Evolutionary conservation across 129 eudicot genomes (phyloP).

Genomic region (Pulicaria dysenterica): DNA sequence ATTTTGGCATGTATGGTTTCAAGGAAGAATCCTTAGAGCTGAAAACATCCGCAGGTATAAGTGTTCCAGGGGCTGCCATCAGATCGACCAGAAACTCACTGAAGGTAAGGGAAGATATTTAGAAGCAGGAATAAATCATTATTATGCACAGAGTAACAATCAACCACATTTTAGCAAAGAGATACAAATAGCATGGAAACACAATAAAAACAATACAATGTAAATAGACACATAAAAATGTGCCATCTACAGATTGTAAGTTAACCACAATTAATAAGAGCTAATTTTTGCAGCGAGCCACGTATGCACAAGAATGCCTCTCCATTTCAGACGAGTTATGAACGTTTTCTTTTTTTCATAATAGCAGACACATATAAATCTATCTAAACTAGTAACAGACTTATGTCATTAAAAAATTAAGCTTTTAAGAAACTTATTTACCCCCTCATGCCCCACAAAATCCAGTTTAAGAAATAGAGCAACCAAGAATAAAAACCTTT

Average conservation of each 20-base stretch:
- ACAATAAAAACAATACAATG: conserved; percentile 1
- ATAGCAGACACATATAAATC: neutral
- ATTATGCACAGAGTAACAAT: neutral
- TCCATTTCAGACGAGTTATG: neutral
- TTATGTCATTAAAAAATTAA: neutral
- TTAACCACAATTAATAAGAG: neutral
- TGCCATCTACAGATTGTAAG: neutral
- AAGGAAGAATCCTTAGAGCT: conserved; percentile 66
- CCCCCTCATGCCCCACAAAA: conserved; percentile 2
- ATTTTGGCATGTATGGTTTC: conserved; percentile 55
- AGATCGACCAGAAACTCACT: conserved; percentile 98
- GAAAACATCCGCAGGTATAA: conserved; percentile 78
- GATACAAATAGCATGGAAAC: conserved; percentile 4
- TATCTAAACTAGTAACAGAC: neutral
- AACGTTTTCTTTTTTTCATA: neutral
- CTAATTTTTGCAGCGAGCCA: conserved; percentile 8
- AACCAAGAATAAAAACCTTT: conserved; percentile 1
- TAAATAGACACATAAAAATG: neutral
- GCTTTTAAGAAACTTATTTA: conserved; percentile 5
- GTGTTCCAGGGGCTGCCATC: conserved; percentile 98
- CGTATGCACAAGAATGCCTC: neutral
- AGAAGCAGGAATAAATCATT: conserved; percentile 27
- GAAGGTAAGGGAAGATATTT: conserved; percentile 44
- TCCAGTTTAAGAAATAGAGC: neutral
- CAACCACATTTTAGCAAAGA: neutral